phyloP scores from a whole-genome alignment of 2,329 filamentous ascomycete genomes.

The Sporothrix globosa region DNA sequence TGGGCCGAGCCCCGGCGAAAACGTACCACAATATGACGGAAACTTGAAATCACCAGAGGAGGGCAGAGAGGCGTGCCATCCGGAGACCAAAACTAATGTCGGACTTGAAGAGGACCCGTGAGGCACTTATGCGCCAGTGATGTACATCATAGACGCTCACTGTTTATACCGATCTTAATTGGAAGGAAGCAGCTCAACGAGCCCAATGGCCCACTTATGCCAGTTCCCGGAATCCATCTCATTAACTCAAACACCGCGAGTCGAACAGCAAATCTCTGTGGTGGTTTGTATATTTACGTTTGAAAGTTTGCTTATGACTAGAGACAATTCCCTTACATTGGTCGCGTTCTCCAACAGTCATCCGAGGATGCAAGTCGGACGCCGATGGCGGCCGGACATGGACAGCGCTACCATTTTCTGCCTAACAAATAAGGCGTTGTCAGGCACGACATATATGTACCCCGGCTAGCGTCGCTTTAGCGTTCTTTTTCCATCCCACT shows the following conservation, averaged over 20 bases:
- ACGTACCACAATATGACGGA: neutral
- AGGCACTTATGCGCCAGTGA: slow-evolving; percentile 21
- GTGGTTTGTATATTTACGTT: neutral
- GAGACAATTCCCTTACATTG: too few relatives aligned
- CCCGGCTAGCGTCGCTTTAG: slow-evolving; percentile 3
- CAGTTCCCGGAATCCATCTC: neutral
- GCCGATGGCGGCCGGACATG: slow-evolving; percentile 4
- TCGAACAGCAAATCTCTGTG: neutral
- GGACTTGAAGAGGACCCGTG: neutral
- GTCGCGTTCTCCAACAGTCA: neutral
- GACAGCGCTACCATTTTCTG: neutral
- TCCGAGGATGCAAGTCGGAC: neutral
- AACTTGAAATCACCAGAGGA: neutral
- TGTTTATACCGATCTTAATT: neutral
- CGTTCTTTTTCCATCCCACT: neutral
- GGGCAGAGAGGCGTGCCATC: neutral
- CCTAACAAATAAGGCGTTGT: slow-evolving; percentile 22
- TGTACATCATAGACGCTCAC: neutral
- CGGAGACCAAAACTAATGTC: neutral
- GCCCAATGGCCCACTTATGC: neutral
- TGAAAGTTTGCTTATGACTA: neutral
- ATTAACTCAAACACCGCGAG: neutral
- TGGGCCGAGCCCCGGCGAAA: too few relatives aligned
- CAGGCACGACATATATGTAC: neutral
- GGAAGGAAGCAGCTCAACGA: neutral